A percentile compares a stretch with the other conserved stretches of the same genome.
Conservation (phyloP, 768 basidiomycete genomes). For the Phanerochaete carnosa region DNA sequence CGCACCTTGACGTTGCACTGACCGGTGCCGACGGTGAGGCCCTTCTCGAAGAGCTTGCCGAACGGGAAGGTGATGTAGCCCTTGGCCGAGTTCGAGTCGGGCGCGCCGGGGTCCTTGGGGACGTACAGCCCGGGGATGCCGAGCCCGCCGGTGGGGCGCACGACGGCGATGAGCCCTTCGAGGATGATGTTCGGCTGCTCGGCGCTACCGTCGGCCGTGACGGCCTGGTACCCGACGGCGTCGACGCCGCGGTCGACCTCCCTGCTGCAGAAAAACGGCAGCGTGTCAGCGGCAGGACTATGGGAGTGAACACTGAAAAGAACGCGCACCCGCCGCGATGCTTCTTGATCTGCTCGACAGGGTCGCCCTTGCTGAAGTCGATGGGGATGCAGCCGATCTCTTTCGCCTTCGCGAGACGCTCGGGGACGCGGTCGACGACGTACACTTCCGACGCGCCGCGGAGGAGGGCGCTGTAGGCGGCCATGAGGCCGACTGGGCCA, state of each 20-base stretch:
- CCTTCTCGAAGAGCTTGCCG: constrained; percentile 53
- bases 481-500: constrained; percentile 55
- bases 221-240: constrained; percentile 56
- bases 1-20: constrained; percentile 55
- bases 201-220: constrained; percentile 48
- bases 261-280: constrained; percentile 23
- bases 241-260: constrained; percentile 53
- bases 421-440: constrained; percentile 54
- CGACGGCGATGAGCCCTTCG: constrained; percentile 47
- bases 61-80: constrained; percentile 53
- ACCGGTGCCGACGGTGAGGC: constrained; percentile 49
- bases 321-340: constrained; percentile 41
- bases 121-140: constrained; percentile 58
- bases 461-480: constrained; percentile 50
- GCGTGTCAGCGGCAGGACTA: not conserved
- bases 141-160: constrained; percentile 53
- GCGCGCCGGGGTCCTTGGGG: constrained; percentile 54
- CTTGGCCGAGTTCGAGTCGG: constrained; percentile 47
- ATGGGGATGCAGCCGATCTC: constrained; percentile 50
- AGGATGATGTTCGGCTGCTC: constrained; percentile 55
- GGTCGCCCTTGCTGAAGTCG: constrained; percentile 44
- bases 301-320: too few relatives aligned
- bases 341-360: constrained; percentile 45
- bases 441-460: constrained; percentile 52
- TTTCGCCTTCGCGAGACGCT: constrained; percentile 48